A percentile compares a stretch with the other conserved stretches of the same genome.
Evolutionary conservation across 2,329 filamentous ascomycete species (phyloP).

Genomic region (Balansia obtecta): DNA sequence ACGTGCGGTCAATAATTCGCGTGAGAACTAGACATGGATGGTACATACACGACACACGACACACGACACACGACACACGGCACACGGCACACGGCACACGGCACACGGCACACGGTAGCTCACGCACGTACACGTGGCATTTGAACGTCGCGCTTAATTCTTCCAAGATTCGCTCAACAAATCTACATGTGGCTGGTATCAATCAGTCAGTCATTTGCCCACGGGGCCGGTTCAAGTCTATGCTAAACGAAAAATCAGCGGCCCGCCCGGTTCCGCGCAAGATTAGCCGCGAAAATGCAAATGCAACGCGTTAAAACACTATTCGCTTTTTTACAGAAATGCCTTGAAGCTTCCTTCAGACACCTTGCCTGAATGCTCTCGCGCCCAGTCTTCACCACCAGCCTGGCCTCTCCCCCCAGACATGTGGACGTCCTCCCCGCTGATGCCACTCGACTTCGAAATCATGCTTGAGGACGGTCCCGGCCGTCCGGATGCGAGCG

Average conservation of each 20-base stretch:
- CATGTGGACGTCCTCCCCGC: conserved; percentile 6
- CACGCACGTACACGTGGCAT: neutral
- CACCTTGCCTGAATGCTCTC: conserved; percentile 10
- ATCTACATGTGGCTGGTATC: conserved; percentile 4
- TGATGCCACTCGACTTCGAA: conserved; percentile 4
- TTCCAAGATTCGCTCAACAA: neutral
- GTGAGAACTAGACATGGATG: no score
- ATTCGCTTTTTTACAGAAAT: conserved; percentile 12
- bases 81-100: no score
- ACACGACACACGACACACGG: no score
- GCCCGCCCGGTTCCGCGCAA: no score
- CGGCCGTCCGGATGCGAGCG: conserved; percentile 1
- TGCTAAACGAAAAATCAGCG: neutral
- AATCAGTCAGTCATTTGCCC: neutral
- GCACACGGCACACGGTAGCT: neutral
- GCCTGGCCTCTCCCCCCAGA: conserved; percentile 7
- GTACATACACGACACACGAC: no score
- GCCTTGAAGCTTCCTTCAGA: conserved; percentile 16
- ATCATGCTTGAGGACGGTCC: conserved; percentile 4
- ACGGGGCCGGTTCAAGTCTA: neutral
- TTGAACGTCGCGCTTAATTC: neutral
- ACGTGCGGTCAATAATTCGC: no score
- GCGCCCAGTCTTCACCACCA: conserved; percentile 6
- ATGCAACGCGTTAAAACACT: neutral
- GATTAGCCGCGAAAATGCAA: neutral